These are phyloP conservation scores for Stromatinia cepivora DNA, from an alignment of 2,329 filamentous ascomycete species.

Conservation along the genomic window DNA sequence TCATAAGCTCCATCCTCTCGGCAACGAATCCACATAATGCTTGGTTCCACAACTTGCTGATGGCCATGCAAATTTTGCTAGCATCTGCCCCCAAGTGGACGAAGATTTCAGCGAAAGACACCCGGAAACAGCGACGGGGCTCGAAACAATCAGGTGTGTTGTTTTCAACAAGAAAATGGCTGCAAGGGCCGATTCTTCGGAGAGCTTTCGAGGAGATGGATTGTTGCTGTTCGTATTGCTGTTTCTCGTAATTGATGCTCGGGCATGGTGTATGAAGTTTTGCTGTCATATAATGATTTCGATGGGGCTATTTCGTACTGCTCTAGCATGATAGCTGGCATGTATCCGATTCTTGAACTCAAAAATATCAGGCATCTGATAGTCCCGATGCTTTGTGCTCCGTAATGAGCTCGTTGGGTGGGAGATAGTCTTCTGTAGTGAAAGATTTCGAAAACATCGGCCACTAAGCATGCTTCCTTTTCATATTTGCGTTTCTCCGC, in stretches of 20 bases:
- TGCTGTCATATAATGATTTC: not conserved
- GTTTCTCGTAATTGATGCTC: not conserved
- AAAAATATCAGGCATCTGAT: not conserved
- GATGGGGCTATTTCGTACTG: not conserved
- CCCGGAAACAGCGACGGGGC: not conserved
- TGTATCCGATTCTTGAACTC: not conserved
- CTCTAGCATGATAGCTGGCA: not conserved
- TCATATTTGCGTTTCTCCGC: not conserved
- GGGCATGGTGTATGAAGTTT: not conserved
- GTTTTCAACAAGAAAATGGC: not conserved
- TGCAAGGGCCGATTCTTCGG: not conserved
- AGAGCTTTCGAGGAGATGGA: not conserved
- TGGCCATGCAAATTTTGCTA: not conserved
- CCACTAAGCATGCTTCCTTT: not conserved
- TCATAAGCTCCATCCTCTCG: not conserved
- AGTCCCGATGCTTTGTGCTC: not conserved
- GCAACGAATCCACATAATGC: not conserved
- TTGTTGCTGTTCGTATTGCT: not conserved
- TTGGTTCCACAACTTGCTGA: not conserved
- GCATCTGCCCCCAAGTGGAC: not conserved
- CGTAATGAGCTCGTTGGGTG: not conserved
- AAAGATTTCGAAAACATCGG: not conserved
- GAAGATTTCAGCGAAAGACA: constrained; percentile 1
- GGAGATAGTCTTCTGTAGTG: not conserved
- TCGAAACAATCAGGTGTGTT: not conserved